These are phyloP conservation scores for Davidsoniella virescens DNA, from an alignment of 2,329 filamentous ascomycete genomes.

Conservation along the genomic window DNA sequence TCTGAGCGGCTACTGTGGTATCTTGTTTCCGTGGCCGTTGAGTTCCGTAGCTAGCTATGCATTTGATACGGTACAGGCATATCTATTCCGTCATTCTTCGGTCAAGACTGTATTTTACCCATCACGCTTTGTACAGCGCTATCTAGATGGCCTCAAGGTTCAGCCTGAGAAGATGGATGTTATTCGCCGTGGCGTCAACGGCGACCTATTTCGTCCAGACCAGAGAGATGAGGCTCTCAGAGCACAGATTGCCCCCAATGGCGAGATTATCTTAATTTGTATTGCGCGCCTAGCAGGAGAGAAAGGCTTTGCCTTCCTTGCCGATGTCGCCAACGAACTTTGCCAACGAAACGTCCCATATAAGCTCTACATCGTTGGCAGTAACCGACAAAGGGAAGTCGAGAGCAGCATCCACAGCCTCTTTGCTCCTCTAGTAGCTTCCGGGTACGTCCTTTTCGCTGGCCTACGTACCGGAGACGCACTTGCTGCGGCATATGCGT, in stretches of 20 bases:
- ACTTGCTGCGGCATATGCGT: conserved; percentile 50
- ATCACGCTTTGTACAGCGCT: conserved; percentile 43
- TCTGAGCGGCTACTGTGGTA: conserved; percentile 50
- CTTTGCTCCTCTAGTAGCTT: conserved; percentile 32
- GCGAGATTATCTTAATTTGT: conserved; percentile 48
- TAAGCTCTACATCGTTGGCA: conserved; percentile 50
- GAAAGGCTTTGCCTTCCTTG: conserved; percentile 54
- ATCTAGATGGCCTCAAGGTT: conserved; percentile 41
- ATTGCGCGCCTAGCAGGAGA: conserved; percentile 53
- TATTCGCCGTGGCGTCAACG: conserved; percentile 49
- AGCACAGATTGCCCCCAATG: conserved; percentile 38
- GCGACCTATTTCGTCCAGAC: conserved; percentile 40
- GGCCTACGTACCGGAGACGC: conserved; percentile 45
- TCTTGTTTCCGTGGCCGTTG: conserved; percentile 49
- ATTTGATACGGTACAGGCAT: conserved; percentile 47
- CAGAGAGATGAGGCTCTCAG: conserved; percentile 36
- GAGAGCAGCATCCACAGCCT: conserved; percentile 44
- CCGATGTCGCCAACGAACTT: conserved; percentile 37
- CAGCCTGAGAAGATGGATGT: conserved; percentile 40
- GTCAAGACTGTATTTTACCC: conserved; percentile 56
- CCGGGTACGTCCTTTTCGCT: conserved; percentile 45
- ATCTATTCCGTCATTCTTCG: conserved; percentile 43
- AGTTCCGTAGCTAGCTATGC: conserved; percentile 44
- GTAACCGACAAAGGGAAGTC: conserved; percentile 47
- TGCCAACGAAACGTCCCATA: conserved; percentile 39